phyloP scores from a whole-genome alignment of 1,284 basidiomycete genomes.

The Ganoderma multipileum region DNA sequence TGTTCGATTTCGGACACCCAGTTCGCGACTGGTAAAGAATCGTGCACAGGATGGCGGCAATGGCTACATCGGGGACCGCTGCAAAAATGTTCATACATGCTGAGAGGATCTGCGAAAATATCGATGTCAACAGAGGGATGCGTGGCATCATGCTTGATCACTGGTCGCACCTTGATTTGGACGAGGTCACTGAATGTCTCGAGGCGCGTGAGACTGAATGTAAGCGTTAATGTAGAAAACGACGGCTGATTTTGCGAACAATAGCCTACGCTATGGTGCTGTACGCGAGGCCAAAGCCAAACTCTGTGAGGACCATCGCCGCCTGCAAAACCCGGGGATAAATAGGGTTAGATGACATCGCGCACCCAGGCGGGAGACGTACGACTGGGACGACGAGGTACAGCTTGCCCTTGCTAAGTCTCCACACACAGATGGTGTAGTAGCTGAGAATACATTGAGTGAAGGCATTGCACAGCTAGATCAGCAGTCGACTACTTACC shows the following conservation, averaged over 20 bases:
- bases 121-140: too few species aligned
- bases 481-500: constrained; percentile 40
- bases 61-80: constrained; percentile 56
- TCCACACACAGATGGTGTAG: constrained; percentile 59
- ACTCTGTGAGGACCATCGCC: constrained; percentile 54
- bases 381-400: constrained; percentile 49
- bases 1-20: constrained; percentile 63
- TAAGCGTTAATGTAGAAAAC: neutral
- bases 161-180: constrained; percentile 48
- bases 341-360: constrained; percentile 5
- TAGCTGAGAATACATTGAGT: constrained; percentile 44
- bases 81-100: constrained; percentile 62
- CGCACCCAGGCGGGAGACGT: constrained; percentile 26
- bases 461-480: neutral
- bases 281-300: constrained; percentile 41
- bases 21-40: constrained; percentile 58
- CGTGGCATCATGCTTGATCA: neutral
- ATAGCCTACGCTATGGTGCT: neutral
- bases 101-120: constrained; percentile 50
- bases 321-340: constrained; percentile 34
- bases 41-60: constrained; percentile 54
- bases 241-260: too few species aligned
- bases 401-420: constrained; percentile 55
- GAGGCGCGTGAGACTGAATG: constrained; percentile 22
- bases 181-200: constrained; percentile 52